phyloP scores from a whole-genome alignment of 331 rosid genomes.

The Spiraea crenata region DNA sequence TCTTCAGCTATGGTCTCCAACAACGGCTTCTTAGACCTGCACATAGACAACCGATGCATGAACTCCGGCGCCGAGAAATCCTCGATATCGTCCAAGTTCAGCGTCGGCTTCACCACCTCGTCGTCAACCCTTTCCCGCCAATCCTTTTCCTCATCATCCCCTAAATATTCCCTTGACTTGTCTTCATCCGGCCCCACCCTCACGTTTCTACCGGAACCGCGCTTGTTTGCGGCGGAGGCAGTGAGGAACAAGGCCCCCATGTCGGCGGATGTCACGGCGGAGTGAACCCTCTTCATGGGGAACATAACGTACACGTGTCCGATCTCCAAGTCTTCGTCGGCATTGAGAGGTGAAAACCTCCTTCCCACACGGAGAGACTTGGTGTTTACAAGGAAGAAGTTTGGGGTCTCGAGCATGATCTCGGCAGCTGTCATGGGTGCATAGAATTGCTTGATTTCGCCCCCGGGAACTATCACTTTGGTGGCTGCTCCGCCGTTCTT shows the following conservation, averaged over 20 bases:
- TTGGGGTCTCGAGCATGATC: constrained; percentile 78
- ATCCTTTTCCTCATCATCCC: neutral
- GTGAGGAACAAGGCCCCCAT: constrained; percentile 58
- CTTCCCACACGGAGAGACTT: constrained; percentile 45
- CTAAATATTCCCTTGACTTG: neutral
- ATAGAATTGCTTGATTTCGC: constrained; percentile 41
- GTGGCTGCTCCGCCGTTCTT: constrained; percentile 31
- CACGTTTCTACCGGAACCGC: constrained; percentile 33
- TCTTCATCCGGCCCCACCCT: constrained; percentile 29
- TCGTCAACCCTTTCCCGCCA: neutral
- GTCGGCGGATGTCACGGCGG: constrained; percentile 50
- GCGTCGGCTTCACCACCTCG: constrained; percentile 12
- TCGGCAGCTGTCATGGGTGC: constrained; percentile 57
- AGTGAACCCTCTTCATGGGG: constrained; percentile 70
- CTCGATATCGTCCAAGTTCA: constrained; percentile 56
- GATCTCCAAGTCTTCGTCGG: constrained; percentile 72
- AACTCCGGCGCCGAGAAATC: constrained; percentile 52
- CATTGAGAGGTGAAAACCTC: constrained; percentile 59
- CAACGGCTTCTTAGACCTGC: constrained; percentile 77
- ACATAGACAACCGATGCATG: constrained; percentile 54
- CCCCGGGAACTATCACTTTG: constrained; percentile 65
- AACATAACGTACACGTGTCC: constrained; percentile 55
- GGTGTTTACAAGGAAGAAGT: constrained; percentile 62
- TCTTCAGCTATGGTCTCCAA: constrained; percentile 82
- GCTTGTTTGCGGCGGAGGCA: constrained; percentile 33